Conservation (phyloP, 1,139 yeast genomes). For the Yamadazyma epiphylla region DNA sequence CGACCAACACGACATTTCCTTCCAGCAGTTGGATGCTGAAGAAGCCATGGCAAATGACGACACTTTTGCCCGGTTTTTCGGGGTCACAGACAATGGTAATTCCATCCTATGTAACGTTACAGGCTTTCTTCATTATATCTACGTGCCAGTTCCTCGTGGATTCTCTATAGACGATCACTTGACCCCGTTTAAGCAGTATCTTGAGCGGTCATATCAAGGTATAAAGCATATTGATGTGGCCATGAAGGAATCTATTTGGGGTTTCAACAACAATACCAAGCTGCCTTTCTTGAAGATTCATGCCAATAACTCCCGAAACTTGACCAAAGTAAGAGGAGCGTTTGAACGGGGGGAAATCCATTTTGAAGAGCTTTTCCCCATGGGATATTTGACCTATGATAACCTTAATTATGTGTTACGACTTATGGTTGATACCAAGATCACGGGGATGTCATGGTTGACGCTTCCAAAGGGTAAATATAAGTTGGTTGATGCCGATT, state of each 20-base stretch:
- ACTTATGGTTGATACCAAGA: conserved; percentile 86
- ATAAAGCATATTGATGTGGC: conserved; percentile 60
- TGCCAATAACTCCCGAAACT: conserved; percentile 60
- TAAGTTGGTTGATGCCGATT: conserved; percentile 29
- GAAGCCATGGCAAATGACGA: conserved; percentile 61
- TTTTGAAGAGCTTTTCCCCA: conserved; percentile 57
- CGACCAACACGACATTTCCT: conserved; percentile 56
- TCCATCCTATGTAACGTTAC: conserved; percentile 87
- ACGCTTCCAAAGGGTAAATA: conserved; percentile 80
- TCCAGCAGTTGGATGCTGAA: conserved; percentile 95
- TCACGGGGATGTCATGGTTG: conserved; percentile 97
- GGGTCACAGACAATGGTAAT: conserved; percentile 83
- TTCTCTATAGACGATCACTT: conserved; percentile 57
- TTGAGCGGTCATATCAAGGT: conserved; percentile 52
- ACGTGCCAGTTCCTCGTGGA: conserved; percentile 86
- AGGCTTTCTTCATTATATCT: conserved; percentile 86
- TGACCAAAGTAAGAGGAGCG: conserved; percentile 66
- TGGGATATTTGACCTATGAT: conserved; percentile 72
- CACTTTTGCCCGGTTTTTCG: conserved; percentile 78
- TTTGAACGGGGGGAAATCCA: conserved; percentile 84
- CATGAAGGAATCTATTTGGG: conserved; percentile 89
- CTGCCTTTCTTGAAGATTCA: conserved; percentile 76
- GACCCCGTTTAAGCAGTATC: conserved; percentile 41
- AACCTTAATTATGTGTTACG: conserved; percentile 83
- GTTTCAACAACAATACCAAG: conserved; percentile 74